Evolutionary conservation across 257 asterid genomes (phyloP), one percentile per base, ranked within the genome.

Genomic region (Solanum infundibuliforme): DNA sequence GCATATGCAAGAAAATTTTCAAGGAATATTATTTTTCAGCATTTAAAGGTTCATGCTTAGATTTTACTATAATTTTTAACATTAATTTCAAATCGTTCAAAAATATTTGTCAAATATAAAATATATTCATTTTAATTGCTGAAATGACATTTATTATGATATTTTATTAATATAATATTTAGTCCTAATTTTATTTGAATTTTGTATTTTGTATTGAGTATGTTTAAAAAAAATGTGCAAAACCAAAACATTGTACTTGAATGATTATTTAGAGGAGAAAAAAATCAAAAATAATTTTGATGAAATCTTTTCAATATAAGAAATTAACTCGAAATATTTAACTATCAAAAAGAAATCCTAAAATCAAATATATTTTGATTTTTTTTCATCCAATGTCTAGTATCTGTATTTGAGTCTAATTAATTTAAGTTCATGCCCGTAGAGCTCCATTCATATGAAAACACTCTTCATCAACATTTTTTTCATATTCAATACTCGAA

Each of bases 401-500:
- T 14, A 48, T 14, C 0, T 0, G 8, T 5, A 48, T 48, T 13
- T 5, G 58, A 48, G 58, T 14, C 8, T 48, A 0, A 48, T 14
- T 48, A 55, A 55, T 55, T 55, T 20, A 52, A 52, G 0, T 52
- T 52, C 4, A 6, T 18, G 9, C 0, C 4, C 0, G 0, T 52
- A 52, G n/a, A 0, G 1, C 4, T 0, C 0, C 9, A 52, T 18
- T 52, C 9, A 52, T 52, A 0, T 0, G 1, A 52, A 52, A 52
- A 16, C 8, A 52, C 23, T 52, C 0, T 52, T 0, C 0, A 48
- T 0, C 3, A 52, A 52, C 0, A 52, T 0, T 6, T 20, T 1
- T 55, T 55, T 20, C 11, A 55, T 20, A 55, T 20, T 20, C 4
- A 55, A 20, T 55, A 7, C 0, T 55, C 5, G 4, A 55, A 55